A percentile compares a stretch with the other conserved stretches of the same genome.
Conservation (phyloP, 768 basidiomycete species). For the Clitopilus hobsonii region DNA sequence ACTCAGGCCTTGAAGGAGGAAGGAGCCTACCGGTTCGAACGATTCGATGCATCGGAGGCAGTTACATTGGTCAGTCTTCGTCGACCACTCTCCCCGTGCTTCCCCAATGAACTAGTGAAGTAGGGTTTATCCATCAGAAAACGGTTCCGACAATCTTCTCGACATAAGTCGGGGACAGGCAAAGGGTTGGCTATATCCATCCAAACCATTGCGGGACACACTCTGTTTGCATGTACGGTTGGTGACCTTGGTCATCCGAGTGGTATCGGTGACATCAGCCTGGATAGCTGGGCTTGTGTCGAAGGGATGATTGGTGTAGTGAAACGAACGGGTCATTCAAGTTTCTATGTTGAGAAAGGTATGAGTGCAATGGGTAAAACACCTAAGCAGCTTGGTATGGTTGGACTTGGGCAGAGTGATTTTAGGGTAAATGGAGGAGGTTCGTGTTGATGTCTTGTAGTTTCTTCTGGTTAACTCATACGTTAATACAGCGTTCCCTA, state of each 20-base stretch:
- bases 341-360: slow-evolving; percentile 83
- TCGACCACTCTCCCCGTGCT: neutral
- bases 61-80: slow-evolving; percentile 57
- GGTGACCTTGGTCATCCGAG: slow-evolving; percentile 68
- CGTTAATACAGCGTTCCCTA: slow-evolving; percentile 63
- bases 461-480: neutral
- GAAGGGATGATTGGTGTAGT: slow-evolving; percentile 81
- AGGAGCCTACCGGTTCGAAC: slow-evolving; percentile 60
- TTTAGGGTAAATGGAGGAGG: slow-evolving; percentile 72
- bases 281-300: slow-evolving; percentile 76
- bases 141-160: slow-evolving; percentile 69
- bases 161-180: slow-evolving; percentile 73
- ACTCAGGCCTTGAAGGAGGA: slow-evolving; percentile 70
- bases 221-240: slow-evolving; percentile 78
- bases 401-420: slow-evolving; percentile 65
- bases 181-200: slow-evolving; percentile 80
- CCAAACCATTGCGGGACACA: slow-evolving; percentile 75
- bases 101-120: neutral
- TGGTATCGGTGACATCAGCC: slow-evolving; percentile 69
- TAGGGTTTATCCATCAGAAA: slow-evolving; percentile 74
- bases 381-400: slow-evolving; percentile 49
- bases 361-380: slow-evolving; percentile 82
- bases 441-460: slow-evolving; percentile 30
- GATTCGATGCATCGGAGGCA: slow-evolving; percentile 75
- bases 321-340: slow-evolving; percentile 76